Evolutionary conservation across 306 rosid species (phyloP), one percentile per base, ranked within the genome.

Genomic region (Vicia sativa): DNA sequence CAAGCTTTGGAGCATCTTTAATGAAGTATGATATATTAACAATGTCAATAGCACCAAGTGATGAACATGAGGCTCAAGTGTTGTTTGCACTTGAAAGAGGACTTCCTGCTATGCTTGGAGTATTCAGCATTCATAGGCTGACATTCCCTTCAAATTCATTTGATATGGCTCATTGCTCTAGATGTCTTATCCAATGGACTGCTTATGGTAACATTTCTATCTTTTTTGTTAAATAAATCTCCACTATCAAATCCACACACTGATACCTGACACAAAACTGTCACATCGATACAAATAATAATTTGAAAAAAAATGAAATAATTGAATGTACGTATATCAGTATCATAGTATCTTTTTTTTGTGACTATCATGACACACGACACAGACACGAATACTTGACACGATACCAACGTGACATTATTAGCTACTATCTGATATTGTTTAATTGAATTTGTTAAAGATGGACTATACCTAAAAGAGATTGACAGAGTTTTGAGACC

Each of bases 161-260:
- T 72, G 90, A 85, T 50, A 75, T 85, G 85, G 85, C 78, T 19
- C 90, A 85, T 67, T 85, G 90, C 77, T 85, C 90, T 38, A 76
- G 90, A 75, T 85, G 90, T 67, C 86, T 85, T 71, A 78, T 85
- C 52, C 76, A 45, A 9, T 85, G 90, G 90, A 79, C 81, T 41
- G 73, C 62, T 74, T 39, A 82, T 78, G 87, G 90, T 85, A 80
- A 64, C 45, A 18, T 63, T 72, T 44, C n/a, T n/a, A n/a, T n/a
- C n/a, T n/a, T n/a, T n/a, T n/a, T n/a, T n/a, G n/a, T n/a, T n/a
- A n/a, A n/a, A n/a, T n/a, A n/a, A n/a, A n/a, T n/a, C n/a, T n/a
- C n/a, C n/a, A n/a, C 31, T 52, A 1, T 21, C 26, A 48, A 16
- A 1, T 21, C 18, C 12, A 6, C 1, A 50, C 28, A 50, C 13